Evolutionary conservation across 1,284 basidiomycete genomes (phyloP).

Genomic region (Boletus smithii): DNA sequence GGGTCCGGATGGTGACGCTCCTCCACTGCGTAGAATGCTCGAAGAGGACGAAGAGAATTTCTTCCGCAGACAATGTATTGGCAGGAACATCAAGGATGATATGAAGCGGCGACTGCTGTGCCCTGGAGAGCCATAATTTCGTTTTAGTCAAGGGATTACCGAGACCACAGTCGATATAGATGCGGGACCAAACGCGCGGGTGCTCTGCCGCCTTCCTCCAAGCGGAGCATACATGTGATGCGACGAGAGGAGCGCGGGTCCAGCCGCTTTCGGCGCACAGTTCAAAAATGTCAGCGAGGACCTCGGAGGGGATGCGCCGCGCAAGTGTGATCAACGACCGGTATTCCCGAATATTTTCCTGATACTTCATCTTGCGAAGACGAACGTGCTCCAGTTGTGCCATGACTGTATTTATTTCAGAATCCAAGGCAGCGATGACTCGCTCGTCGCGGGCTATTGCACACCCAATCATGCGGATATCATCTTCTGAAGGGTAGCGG

Average conservation of each 20-base stretch:
- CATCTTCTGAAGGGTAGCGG: conserved; percentile 27
- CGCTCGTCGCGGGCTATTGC: conserved; percentile 42
- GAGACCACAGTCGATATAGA: conserved; percentile 51
- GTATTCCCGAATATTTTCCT: conserved; percentile 41
- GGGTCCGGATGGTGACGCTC: conserved; percentile 40
- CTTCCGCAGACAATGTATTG: conserved; percentile 26
- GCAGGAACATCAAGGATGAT: conserved; percentile 43
- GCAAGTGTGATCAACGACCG: conserved; percentile 54
- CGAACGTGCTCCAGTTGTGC: conserved; percentile 43
- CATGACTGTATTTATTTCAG: conserved; percentile 41
- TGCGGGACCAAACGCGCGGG: conserved; percentile 56
- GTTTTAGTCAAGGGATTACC: conserved; percentile 43
- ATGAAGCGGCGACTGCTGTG: conserved; percentile 39
- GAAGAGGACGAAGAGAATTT: conserved; percentile 43
- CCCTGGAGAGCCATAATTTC: conserved; percentile 50
- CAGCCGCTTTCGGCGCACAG: conserved; percentile 49
- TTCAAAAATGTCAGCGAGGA: conserved; percentile 55
- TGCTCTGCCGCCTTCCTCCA: conserved; percentile 54
- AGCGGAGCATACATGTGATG: conserved; percentile 57
- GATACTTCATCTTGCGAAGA: conserved; percentile 41
- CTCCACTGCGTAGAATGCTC: conserved; percentile 44
- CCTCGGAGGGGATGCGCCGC: conserved; percentile 51
- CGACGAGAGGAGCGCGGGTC: conserved; percentile 52
- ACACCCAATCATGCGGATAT: conserved; percentile 29
- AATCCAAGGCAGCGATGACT: conserved; percentile 41